Percentiles rank a stretch among this genome's conserved stretches.
Evolutionary conservation across 371 early-diverging fungal species (phyloP).

Genomic region (Mortierella sp.): DNA sequence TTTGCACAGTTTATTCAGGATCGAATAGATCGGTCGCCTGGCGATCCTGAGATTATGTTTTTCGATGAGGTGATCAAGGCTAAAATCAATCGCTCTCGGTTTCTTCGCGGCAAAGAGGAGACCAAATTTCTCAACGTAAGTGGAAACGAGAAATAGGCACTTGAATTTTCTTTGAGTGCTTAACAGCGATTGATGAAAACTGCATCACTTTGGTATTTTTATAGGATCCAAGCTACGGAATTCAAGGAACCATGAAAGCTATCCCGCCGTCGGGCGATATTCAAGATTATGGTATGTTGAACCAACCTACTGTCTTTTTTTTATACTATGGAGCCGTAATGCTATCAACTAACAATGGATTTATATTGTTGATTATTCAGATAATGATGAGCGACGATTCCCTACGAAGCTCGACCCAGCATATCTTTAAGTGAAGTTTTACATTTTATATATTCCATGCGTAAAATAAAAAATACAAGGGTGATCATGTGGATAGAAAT

Average conservation of each 20-base stretch:
- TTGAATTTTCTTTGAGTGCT: neutral
- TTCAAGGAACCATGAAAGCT: constrained; percentile 40
- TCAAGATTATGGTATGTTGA: constrained; percentile 24
- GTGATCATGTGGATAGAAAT: neutral
- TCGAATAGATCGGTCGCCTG: constrained; percentile 70
- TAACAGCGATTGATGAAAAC: neutral
- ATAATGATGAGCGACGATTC: constrained; percentile 23
- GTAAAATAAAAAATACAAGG: no score
- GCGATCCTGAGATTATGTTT: constrained; percentile 81
- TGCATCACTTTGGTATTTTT: neutral
- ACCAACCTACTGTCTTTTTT: no score
- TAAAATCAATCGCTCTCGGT: constrained; percentile 82
- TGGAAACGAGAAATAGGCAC: neutral
- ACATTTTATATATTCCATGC: neutral
- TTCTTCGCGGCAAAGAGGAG: constrained; percentile 81
- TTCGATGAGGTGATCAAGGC: constrained; percentile 88
- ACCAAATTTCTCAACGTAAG: constrained; percentile 83
- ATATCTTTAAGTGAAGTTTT: constrained; percentile 4
- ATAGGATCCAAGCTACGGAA: constrained; percentile 51
- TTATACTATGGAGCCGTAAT: no score
- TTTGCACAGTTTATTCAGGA: constrained; percentile 87
- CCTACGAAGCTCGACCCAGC: constrained; percentile 20
- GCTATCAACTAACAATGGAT: neutral
- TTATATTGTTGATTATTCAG: neutral
- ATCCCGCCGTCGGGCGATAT: constrained; percentile 40